These are phyloP conservation scores for Lumnitzera littorea DNA, from an alignment of 345 rosid species.

Conservation along the genomic window DNA sequence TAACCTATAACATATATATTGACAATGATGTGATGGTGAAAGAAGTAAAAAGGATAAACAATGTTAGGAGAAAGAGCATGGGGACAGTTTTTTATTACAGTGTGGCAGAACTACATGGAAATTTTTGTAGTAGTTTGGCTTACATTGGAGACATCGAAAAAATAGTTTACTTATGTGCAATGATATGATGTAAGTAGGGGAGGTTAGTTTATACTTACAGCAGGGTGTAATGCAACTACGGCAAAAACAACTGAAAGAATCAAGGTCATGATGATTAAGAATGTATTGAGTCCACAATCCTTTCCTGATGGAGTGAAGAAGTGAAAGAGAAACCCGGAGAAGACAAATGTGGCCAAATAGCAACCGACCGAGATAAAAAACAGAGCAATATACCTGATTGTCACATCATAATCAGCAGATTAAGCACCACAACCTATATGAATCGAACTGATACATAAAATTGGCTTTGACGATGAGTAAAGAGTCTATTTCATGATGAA, in stretches of 20 bases:
- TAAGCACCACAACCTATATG: not conserved
- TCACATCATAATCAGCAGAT: slow-evolving; percentile 4
- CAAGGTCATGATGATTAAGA: slow-evolving; percentile 71
- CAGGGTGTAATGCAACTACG: slow-evolving; percentile 81
- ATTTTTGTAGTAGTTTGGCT: no score
- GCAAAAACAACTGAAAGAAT: slow-evolving; percentile 68
- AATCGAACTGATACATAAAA: not conserved
- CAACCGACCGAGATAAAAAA: slow-evolving; percentile 80
- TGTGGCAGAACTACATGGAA: no score
- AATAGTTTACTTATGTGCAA: no score
- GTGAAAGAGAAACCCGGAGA: slow-evolving; percentile 95
- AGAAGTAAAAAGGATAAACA: no score
- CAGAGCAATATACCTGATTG: slow-evolving; percentile 71
- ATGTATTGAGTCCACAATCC: slow-evolving; percentile 91
- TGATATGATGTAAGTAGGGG: no score
- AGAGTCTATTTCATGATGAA: not conserved
- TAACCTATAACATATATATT: no score
- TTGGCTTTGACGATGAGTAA: not conserved
- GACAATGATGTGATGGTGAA: no score
- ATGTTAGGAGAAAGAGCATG: no score
- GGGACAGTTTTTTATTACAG: no score
- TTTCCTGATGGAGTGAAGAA: slow-evolving; percentile 97
- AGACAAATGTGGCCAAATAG: slow-evolving; percentile 71
- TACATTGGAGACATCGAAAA: no score
- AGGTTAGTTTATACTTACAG: slow-evolving; percentile 44